Evolutionary conservation across 768 basidiomycete genomes (phyloP), one percentile per base, ranked within the genome.

Genomic region (Lactifluus rugatus): DNA sequence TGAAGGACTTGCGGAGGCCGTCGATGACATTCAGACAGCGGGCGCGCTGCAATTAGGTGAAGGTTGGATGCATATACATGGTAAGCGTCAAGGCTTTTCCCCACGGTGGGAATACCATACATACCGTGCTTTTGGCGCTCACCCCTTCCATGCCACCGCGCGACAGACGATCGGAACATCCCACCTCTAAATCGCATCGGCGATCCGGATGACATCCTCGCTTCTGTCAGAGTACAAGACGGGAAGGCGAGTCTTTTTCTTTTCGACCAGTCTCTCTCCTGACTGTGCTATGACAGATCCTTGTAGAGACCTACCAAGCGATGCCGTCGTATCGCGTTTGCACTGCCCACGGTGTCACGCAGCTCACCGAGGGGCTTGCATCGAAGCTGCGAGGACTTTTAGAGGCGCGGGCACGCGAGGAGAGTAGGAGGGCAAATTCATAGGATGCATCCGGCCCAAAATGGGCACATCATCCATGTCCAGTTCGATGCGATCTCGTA

Each of bases 21-120:
- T 77, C 1, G 89, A 92, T 63, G 83, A 86, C 2, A 72, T 87
- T 2, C 83, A 83, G 74, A 76, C 66, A 5, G 82, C 82, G 56
- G 79, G 77, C 6, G 89, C 88, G 10, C 68, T 78, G 31, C 86
- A 87, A 65, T 70, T 82, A 2, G 80, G 79, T 59, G 70, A 80
- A 19, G 89, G 89, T n/a, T 92, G 89, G 89, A 86, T 92, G 85
- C 89, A 92, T 67, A 83, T 92, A 47, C 81, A 89, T 45, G 80
- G 78, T 78, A 51, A 34, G 58, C 28, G 14, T 23, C 21, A 44
- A 44, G 42, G 14, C 41, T 34, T 34, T 34, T 4, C 14, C 37
- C 31, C 7, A 31, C 17, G 13, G 8, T 26, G 36, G 11, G 6
- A 17, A 34, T 34, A 34, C 31, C 31, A 8, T 42, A 25, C 37